Evolutionary conservation across 805 yeast species (phyloP).

Genomic region (Kodamaea lidongshanica): DNA sequence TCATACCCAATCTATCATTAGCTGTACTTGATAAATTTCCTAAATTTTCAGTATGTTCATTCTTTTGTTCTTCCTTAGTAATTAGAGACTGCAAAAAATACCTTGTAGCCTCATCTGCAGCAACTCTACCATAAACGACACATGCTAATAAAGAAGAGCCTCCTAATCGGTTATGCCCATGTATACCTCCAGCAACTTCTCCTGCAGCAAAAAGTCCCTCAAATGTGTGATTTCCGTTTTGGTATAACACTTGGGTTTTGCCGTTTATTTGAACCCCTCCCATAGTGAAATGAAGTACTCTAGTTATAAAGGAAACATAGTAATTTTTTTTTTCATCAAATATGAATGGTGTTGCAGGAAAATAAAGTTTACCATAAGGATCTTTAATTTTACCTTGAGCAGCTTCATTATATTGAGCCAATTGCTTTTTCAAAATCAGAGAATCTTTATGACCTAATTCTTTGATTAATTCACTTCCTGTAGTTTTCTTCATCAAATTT

Average conservation of each 20-base stretch:
- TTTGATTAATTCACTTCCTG: slow-evolving; percentile 38
- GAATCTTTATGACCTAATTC: slow-evolving; percentile 26
- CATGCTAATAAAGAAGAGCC: slow-evolving; percentile 41
- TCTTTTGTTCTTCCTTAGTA: slow-evolving; percentile 3
- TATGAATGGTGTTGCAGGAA: slow-evolving; percentile 43
- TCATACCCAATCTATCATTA: slow-evolving; percentile 33
- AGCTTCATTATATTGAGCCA: slow-evolving; percentile 36
- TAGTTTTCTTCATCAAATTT: slow-evolving; percentile 45
- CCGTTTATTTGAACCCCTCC: slow-evolving; percentile 59
- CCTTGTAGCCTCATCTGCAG: slow-evolving; percentile 38
- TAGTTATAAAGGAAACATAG: slow-evolving; percentile 48
- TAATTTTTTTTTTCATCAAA: slow-evolving; percentile 29
- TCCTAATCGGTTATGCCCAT: slow-evolving; percentile 40
- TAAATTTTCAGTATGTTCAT: slow-evolving; percentile 2
- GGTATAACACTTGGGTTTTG: slow-evolving; percentile 32
- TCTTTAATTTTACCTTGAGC: slow-evolving; percentile 37
- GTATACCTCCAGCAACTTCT: slow-evolving; percentile 42
- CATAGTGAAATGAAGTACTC: slow-evolving; percentile 64
- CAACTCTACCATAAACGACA: slow-evolving; percentile 39
- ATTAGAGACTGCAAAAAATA: slow-evolving; percentile 24
- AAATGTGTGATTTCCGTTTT: slow-evolving; percentile 23
- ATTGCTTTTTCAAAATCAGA: slow-evolving; percentile 21
- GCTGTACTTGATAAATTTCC: slow-evolving; percentile 20
- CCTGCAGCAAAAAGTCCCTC: slow-evolving; percentile 39
- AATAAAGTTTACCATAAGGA: slow-evolving; percentile 42